Conservation (phyloP, 768 basidiomycete genomes). For the Amanita pseudoporphyria region DNA sequence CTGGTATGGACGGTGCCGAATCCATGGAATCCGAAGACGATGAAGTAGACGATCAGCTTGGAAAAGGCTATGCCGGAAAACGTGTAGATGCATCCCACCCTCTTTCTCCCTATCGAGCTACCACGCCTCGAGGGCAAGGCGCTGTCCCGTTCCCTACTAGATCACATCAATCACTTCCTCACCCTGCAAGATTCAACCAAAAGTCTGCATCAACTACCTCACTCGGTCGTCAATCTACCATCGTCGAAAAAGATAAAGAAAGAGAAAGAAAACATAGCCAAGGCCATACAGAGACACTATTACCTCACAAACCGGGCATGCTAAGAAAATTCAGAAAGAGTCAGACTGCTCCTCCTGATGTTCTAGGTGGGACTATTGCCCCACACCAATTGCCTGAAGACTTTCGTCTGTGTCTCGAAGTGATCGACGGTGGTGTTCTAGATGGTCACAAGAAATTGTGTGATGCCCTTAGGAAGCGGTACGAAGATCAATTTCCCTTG, state of each 20-base stretch:
- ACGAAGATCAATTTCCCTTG: slow-evolving; percentile 92
- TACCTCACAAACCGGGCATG: slow-evolving; percentile 33
- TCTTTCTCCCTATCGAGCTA: slow-evolving; percentile 65
- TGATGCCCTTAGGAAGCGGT: slow-evolving; percentile 79
- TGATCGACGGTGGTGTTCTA: slow-evolving; percentile 78
- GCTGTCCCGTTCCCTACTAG: slow-evolving; percentile 67
- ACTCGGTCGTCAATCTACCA: slow-evolving; percentile 58
- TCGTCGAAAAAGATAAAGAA: slow-evolving; percentile 37
- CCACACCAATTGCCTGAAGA: slow-evolving; percentile 85
- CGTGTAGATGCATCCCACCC: slow-evolving; percentile 40
- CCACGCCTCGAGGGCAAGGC: slow-evolving; percentile 24
- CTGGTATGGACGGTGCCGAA: slow-evolving; percentile 58
- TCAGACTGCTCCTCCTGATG: slow-evolving; percentile 36
- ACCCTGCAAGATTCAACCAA: slow-evolving; percentile 45
- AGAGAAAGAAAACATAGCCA: slow-evolving; percentile 44
- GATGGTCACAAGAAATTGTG: slow-evolving; percentile 84
- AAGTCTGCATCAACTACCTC: slow-evolving; percentile 62
- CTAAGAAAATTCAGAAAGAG: slow-evolving; percentile 65
- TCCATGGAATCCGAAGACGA: slow-evolving; percentile 62
- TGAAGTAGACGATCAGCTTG: slow-evolving; percentile 46
- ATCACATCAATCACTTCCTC: slow-evolving; percentile 71
- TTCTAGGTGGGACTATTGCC: slow-evolving; percentile 47
- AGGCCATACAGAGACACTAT: slow-evolving; percentile 23
- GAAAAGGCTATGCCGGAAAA: slow-evolving; percentile 30
- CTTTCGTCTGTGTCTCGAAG: slow-evolving; percentile 75